These are phyloP conservation scores for Colletotrichum tanaceti DNA, from an alignment of 2,329 filamentous ascomycete species.

Conservation along the genomic window DNA sequence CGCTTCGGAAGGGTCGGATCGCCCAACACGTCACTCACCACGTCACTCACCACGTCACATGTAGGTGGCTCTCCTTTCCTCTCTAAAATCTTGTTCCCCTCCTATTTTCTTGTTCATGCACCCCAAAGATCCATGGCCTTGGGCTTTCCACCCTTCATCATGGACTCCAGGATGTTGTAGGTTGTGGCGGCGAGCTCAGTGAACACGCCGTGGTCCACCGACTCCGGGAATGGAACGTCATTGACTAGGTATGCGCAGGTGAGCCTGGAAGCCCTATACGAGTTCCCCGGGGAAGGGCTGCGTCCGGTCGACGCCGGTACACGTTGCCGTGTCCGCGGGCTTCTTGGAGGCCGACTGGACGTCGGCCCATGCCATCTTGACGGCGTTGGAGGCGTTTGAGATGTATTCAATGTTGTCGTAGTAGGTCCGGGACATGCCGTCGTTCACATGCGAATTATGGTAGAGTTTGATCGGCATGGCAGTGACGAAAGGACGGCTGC, in stretches of 20 bases:
- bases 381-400: neutral
- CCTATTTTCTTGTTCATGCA: no score
- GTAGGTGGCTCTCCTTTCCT: no score
- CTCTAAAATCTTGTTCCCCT: no score
- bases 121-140: slow-evolving; percentile 6
- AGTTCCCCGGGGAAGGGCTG: neutral
- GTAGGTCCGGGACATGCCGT: neutral
- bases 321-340: neutral
- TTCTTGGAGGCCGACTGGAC: neutral
- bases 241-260: neutral
- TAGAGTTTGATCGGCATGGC: neutral
- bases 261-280: neutral
- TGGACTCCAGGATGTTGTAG: neutral
- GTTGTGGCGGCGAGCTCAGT: slow-evolving; percentile 3
- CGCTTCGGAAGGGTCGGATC: neutral
- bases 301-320: neutral
- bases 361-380: neutral
- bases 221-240: neutral
- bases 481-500: neutral
- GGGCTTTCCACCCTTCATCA: slow-evolving; percentile 1
- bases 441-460: neutral
- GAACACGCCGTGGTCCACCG: neutral
- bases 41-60: no score
- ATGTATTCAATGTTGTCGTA: neutral
- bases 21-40: no score